These are phyloP conservation scores for Wickerhamomyces ciferrii DNA, from an alignment of 805 yeast species.

Conservation along the genomic window DNA sequence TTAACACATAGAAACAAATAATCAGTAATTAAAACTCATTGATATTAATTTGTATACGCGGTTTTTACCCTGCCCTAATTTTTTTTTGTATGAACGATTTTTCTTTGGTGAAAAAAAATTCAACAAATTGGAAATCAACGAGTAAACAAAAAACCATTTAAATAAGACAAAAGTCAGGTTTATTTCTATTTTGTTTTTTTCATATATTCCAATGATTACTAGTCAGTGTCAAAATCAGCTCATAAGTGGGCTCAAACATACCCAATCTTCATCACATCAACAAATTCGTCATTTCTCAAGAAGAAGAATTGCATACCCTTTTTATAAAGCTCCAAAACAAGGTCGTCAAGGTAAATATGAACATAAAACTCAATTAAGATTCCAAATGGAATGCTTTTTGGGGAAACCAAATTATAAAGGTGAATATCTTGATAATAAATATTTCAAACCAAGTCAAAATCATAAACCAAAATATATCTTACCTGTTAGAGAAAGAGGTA, in stretches of 20 bases:
- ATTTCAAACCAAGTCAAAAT: slow-evolving; percentile 59
- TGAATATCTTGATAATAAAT: slow-evolving; percentile 71
- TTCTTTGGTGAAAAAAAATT: no score
- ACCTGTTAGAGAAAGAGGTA: slow-evolving; percentile 43
- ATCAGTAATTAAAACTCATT: no score
- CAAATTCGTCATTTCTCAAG: slow-evolving; percentile 44
- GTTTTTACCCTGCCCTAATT: no score
- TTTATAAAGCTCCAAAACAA: slow-evolving; percentile 38
- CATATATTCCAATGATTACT: slow-evolving; percentile 2
- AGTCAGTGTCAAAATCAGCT: not conserved
- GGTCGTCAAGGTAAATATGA: slow-evolving; percentile 33
- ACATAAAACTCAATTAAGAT: slow-evolving; percentile 50
- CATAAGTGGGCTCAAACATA: slow-evolving; percentile 4
- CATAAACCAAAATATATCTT: slow-evolving; percentile 71
- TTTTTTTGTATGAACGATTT: no score
- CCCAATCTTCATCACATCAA: slow-evolving; percentile 18
- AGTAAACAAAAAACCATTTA: no score
- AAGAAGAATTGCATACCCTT: slow-evolving; percentile 50
- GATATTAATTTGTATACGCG: no score
- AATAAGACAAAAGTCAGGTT: no score
- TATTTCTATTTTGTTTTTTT: no score
- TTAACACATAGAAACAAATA: no score
- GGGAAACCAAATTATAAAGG: slow-evolving; percentile 86
- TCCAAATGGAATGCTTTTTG: slow-evolving; percentile 65
- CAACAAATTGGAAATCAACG: no score